A percentile compares a stretch with the other conserved stretches of the same genome.
Evolutionary conservation across 164 flowering plant genomes (phyloP).

Genomic region (Sedum album): DNA sequence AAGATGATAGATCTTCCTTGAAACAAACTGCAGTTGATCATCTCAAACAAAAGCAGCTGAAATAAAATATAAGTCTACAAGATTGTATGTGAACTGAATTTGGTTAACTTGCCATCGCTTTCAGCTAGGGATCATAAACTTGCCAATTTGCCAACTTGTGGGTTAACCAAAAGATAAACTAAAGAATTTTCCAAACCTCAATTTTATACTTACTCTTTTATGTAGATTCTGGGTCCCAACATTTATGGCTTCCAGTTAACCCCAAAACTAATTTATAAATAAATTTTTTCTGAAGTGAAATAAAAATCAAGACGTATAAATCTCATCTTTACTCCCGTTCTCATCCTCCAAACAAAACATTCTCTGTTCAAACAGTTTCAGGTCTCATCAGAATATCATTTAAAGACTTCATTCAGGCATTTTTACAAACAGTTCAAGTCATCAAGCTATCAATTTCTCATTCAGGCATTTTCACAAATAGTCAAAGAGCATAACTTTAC

Average conservation of each 20-base stretch:
- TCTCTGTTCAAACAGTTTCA: constrained; percentile 2
- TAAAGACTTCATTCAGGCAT: not conserved
- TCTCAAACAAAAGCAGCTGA: not conserved
- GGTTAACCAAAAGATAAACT: constrained; percentile 11
- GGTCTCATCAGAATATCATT: not conserved
- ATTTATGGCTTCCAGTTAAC: constrained; percentile 31
- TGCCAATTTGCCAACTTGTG: constrained; percentile 6
- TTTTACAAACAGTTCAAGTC: constrained; percentile 2
- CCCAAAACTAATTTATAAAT: not conserved
- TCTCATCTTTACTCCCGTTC: too few species aligned
- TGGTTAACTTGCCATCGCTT: constrained; percentile 5
- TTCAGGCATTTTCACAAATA: constrained; percentile 25
- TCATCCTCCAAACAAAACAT: too few species aligned
- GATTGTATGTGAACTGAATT: constrained; percentile 12
- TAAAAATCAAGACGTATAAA: too few species aligned
- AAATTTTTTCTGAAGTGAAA: not conserved
- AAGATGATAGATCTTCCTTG: constrained; percentile 21
- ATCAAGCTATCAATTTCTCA: not conserved
- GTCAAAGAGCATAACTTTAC: constrained; percentile 12
- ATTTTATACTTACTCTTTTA: not conserved
- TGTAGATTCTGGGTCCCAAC: constrained; percentile 15
- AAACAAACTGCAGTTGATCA: not conserved
- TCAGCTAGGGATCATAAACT: constrained; percentile 9
- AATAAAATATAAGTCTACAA: not conserved
- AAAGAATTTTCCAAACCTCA: constrained; percentile 4